phyloP scores from a whole-genome alignment of 2,329 filamentous ascomycete genomes.

The Emericellopsis atlantica region DNA sequence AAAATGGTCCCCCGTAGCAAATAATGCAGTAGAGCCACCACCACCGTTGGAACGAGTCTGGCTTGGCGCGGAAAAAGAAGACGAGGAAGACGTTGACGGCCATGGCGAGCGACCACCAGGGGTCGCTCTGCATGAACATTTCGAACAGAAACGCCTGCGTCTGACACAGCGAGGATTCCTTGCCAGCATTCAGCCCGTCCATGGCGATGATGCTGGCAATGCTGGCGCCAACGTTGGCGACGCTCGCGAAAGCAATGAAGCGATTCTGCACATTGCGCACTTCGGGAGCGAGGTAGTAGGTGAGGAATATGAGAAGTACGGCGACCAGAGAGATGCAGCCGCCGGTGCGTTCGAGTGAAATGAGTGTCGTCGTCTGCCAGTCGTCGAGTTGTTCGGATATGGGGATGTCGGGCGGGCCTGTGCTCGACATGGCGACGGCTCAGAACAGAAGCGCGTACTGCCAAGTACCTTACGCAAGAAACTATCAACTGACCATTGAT shows the following conservation, averaged over 20 bases:
- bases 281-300: constrained; percentile 35
- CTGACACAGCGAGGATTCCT: constrained; percentile 45
- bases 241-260: constrained; percentile 48
- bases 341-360: constrained; percentile 38
- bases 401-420: background rate
- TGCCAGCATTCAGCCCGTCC: constrained; percentile 44
- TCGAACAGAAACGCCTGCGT: constrained; percentile 50
- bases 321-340: constrained; percentile 38
- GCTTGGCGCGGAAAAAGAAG: constrained; percentile 46
- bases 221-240: constrained; percentile 46
- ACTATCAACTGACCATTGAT: too few species aligned
- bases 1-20: constrained; percentile 60
- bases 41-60: constrained; percentile 58
- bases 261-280: constrained; percentile 47
- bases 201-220: constrained; percentile 60
- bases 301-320: constrained; percentile 37
- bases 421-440: background rate
- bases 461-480: too few species aligned
- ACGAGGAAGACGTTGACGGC: constrained; percentile 68
- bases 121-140: constrained; percentile 67
- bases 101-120: constrained; percentile 72
- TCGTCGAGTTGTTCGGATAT: constrained; percentile 15
- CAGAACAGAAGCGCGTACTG: too few species aligned
- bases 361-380: constrained; percentile 26
- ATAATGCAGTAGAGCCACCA: constrained; percentile 57